These are phyloP conservation scores for Daldinia loculata DNA, from an alignment of 495 filamentous ascomycete species.

Conservation along the genomic window DNA sequence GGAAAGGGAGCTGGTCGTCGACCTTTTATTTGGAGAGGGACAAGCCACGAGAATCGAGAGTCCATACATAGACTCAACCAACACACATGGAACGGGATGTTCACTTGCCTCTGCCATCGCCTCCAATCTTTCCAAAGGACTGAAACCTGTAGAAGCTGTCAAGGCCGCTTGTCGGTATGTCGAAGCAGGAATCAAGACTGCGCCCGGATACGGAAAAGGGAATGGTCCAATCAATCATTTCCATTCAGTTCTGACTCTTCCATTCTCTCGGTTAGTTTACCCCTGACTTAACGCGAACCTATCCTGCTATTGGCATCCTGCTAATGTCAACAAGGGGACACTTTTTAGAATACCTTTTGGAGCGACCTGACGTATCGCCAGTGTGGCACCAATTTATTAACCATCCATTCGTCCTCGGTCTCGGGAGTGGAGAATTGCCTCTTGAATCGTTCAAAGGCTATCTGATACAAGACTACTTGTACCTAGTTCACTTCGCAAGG, in stretches of 20 bases:
- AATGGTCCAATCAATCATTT: slow-evolving; percentile 95
- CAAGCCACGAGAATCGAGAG: slow-evolving; percentile 68
- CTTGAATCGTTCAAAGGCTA: slow-evolving; percentile 82
- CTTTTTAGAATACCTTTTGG: slow-evolving; percentile 86
- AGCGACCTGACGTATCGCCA: slow-evolving; percentile 72
- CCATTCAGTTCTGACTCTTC: slow-evolving; percentile 80
- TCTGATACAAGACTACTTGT: slow-evolving; percentile 89
- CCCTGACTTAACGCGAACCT: slow-evolving; percentile 13
- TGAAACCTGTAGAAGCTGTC: slow-evolving; percentile 69
- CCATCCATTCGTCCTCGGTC: slow-evolving; percentile 79
- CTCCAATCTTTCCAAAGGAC: slow-evolving; percentile 76
- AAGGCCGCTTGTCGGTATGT: slow-evolving; percentile 78
- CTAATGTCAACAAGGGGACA: slow-evolving; percentile 64
- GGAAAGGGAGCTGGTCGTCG: slow-evolving; percentile 72
- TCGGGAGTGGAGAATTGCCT: slow-evolving; percentile 78
- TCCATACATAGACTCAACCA: slow-evolving; percentile 71
- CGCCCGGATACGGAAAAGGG: slow-evolving; percentile 76
- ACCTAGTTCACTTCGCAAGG: slow-evolving; percentile 86
- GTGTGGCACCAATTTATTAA: slow-evolving; percentile 78
- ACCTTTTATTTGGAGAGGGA: slow-evolving; percentile 74
- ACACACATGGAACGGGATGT: slow-evolving; percentile 96
- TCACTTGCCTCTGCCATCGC: slow-evolving; percentile 95
- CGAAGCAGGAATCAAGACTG: slow-evolving; percentile 82
- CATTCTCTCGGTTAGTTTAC: slow-evolving; percentile 78
- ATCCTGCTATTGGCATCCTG: background rate